These are phyloP conservation scores for Tolypocladium nubicola DNA, from an alignment of 2,329 filamentous ascomycete genomes.

Conservation along the genomic window DNA sequence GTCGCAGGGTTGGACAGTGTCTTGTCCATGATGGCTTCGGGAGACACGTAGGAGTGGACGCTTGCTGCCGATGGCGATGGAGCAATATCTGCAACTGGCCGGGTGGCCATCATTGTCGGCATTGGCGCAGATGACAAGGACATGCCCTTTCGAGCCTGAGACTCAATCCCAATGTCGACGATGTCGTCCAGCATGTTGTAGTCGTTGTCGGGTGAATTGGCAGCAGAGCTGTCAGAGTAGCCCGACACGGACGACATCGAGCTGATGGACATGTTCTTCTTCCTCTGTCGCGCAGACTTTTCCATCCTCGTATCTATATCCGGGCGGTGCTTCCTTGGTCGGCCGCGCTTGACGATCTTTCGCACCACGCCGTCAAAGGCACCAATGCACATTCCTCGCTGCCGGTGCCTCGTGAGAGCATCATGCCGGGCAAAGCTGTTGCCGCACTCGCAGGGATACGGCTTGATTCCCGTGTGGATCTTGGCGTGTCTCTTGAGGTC, in stretches of 20 bases:
- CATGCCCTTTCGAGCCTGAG: slow-evolving; percentile 9
- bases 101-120: slow-evolving; percentile 19
- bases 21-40: slow-evolving; percentile 30
- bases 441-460: slow-evolving; percentile 87
- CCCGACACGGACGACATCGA: slow-evolving; percentile 44
- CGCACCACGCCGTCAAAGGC: slow-evolving; percentile 71
- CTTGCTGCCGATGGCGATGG: slow-evolving; percentile 29
- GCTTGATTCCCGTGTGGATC: slow-evolving; percentile 93
- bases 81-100: slow-evolving; percentile 20
- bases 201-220: slow-evolving; percentile 40
- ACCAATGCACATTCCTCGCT: slow-evolving; percentile 92
- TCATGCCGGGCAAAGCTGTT: slow-evolving; percentile 94
- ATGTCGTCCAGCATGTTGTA: slow-evolving; percentile 38
- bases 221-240: slow-evolving; percentile 45
- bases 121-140: slow-evolving; percentile 37
- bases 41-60: slow-evolving; percentile 35
- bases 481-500: slow-evolving; percentile 96
- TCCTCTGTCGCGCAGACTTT: slow-evolving; percentile 45
- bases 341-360: slow-evolving; percentile 51
- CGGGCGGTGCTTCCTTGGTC: slow-evolving; percentile 51
- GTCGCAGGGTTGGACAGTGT: slow-evolving; percentile 28
- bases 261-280: slow-evolving; percentile 39
- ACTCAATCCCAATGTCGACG: slow-evolving; percentile 28
- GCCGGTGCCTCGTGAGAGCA: slow-evolving; percentile 84
- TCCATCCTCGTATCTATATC: slow-evolving; percentile 45